Percentiles rank a stretch among this genome's conserved stretches.
Conservation (phyloP, 345 rosid genomes). For the Brassica carinata region DNA sequence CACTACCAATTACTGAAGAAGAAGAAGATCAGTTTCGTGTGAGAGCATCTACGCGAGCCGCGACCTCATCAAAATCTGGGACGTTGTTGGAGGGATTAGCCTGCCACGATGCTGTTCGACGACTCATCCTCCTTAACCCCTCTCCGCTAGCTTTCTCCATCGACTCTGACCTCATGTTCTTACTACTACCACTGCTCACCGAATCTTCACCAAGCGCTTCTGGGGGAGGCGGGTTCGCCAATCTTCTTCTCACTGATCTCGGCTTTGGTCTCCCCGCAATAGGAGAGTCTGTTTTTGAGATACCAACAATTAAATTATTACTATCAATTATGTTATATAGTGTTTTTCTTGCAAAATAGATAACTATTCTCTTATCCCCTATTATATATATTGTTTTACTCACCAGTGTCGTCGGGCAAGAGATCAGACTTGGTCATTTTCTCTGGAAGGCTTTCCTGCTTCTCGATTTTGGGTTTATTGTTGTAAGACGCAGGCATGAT, state of each 20-base stretch:
- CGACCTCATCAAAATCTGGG: slow-evolving; percentile 39
- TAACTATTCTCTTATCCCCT: background rate
- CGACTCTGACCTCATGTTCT: slow-evolving; percentile 29
- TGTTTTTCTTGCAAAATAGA: background rate
- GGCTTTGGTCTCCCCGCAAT: slow-evolving; percentile 55
- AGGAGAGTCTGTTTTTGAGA: slow-evolving; percentile 21
- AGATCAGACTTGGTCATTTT: slow-evolving; percentile 22
- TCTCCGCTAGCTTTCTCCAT: slow-evolving; percentile 30
- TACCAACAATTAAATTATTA: background rate
- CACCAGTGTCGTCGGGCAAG: slow-evolving; percentile 23
- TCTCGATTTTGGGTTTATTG: slow-evolving; percentile 35
- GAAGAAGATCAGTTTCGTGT: slow-evolving; percentile 19
- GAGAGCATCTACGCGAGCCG: slow-evolving; percentile 41
- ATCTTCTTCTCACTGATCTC: slow-evolving; percentile 61
- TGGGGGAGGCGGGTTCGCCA: slow-evolving; percentile 41
- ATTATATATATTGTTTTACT: background rate
- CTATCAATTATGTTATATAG: background rate
- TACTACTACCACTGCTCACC: background rate
- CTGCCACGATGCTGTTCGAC: slow-evolving; percentile 39
- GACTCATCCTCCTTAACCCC: slow-evolving; percentile 26
- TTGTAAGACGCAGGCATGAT: slow-evolving; percentile 60
- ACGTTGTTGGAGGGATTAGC: slow-evolving; percentile 3
- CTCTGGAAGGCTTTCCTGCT: slow-evolving; percentile 41
- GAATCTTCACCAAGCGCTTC: slow-evolving; percentile 23
- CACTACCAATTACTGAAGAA: background rate